Evolutionary conservation across 805 yeast genomes (phyloP).

Genomic region (Wickerhamiella spandovensis): DNA sequence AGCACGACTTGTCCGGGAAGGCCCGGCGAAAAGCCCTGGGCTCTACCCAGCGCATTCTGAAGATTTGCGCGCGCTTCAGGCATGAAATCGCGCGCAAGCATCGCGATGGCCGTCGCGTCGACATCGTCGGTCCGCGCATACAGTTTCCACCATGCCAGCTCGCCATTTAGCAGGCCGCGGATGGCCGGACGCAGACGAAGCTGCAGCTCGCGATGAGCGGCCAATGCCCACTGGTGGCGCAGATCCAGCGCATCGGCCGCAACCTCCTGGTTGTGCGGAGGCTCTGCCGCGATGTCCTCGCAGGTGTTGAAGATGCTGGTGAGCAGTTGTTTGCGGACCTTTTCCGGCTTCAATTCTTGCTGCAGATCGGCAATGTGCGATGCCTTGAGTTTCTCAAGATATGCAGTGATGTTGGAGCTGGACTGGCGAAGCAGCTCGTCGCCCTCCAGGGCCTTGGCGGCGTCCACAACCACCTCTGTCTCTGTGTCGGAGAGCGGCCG

Average conservation of each 20-base stretch:
- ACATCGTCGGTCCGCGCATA: conserved; percentile 27
- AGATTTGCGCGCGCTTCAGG: background rate
- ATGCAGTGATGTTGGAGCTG: conserved; percentile 19
- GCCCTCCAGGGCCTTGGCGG: conserved; percentile 17
- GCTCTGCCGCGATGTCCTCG: conserved; percentile 16
- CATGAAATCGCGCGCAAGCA: background rate
- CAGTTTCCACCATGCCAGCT: conserved; percentile 27
- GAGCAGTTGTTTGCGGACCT: conserved; percentile 10
- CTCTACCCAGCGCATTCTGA: conserved; percentile 6
- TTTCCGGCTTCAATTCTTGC: conserved; percentile 8
- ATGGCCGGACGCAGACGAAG: conserved; percentile 20
- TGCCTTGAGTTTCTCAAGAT: conserved; percentile 11
- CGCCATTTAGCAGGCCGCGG: conserved; percentile 8
- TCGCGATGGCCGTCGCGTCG: conserved; percentile 14
- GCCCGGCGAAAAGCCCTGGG: conserved; percentile 5
- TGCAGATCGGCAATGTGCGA: conserved; percentile 18
- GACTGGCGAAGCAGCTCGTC: conserved; percentile 17
- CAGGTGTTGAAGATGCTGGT: conserved; percentile 21
- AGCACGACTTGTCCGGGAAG: background rate
- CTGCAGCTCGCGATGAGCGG: conserved; percentile 29
- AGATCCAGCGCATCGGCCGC: conserved; percentile 6
- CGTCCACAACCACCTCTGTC: conserved; percentile 6
- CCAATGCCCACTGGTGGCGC: conserved; percentile 23
- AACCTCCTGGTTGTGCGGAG: background rate
- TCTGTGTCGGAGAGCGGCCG: background rate